These are phyloP conservation scores for Pseudocercospora pini-densiflorae DNA, from an alignment of 2,329 filamentous ascomycete genomes.

Conservation along the genomic window DNA sequence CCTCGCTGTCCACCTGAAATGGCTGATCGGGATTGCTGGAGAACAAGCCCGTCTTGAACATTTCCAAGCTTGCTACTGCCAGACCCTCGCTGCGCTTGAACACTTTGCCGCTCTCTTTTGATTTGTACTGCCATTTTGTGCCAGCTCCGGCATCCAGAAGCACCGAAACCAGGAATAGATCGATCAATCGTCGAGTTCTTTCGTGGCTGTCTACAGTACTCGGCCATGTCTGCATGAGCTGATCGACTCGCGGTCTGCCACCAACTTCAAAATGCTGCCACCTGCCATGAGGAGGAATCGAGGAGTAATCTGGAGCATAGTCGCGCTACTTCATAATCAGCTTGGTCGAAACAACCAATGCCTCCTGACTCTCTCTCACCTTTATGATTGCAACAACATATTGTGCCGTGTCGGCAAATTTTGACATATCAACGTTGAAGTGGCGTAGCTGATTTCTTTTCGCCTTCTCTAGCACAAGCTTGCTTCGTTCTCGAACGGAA, in stretches of 20 bases:
- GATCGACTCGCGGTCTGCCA: constrained; percentile 72
- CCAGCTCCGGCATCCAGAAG: constrained; percentile 88
- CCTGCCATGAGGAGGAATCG: constrained; percentile 83
- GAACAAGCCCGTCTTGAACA: constrained; percentile 93
- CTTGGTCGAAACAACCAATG: neutral
- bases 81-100: constrained; percentile 89
- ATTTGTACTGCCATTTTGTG: constrained; percentile 90
- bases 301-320: constrained; percentile 68
- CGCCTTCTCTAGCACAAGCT: constrained; percentile 75
- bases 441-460: constrained; percentile 77
- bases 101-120: constrained; percentile 79
- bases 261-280: constrained; percentile 88
- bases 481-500: constrained; percentile 80
- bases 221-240: constrained; percentile 72
- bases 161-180: constrained; percentile 80
- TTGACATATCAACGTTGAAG: constrained; percentile 85
- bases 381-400: constrained; percentile 96
- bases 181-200: constrained; percentile 74
- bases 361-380: constrained; percentile 55
- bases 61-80: constrained; percentile 77
- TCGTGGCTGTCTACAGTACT: constrained; percentile 72
- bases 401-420: constrained; percentile 79
- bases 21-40: constrained; percentile 81
- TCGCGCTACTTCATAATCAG: constrained; percentile 59
- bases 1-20: constrained; percentile 86